Evolutionary conservation across 176 grass and related monocot genomes (phyloP), one percentile per base, ranked within the genome.

Genomic region (Zoysia japonica): DNA sequence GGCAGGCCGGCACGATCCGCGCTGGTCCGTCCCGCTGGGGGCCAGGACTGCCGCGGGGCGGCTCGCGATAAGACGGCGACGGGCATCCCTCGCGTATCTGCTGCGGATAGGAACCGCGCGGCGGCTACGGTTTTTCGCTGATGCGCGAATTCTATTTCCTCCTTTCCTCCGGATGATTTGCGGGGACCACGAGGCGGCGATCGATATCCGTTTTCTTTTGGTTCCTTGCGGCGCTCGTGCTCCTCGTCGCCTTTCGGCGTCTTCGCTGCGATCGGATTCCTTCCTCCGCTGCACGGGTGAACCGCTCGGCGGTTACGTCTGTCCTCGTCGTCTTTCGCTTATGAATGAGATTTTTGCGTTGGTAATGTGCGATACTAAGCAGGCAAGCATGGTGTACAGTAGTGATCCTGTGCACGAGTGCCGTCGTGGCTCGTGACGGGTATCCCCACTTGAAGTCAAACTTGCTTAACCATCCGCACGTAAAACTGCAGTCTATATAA

Each of bases 41-140:
- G 48, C 39, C 15, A 40, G 55, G 59, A 60, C 15, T 45, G 8
- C 15, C 28, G 28, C 28, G 28, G 28, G 28, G 63, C 54, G 80
- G 62, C 61, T 79, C 45, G 70, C 81, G 73, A 86, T 89, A 86
- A 86, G 87, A 86, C 43, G 59, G 52, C 45, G 83, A 89, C 81
- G 69, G 46, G 64, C 85, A 78, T 85, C 67, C 84, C 54, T 0
- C 19, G 28, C 62, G 76, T 28, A 88, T 88, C 86, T 35, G 82
- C 55, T 64, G 43, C 63, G 59, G 87, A 85, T 47, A 47, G 61
- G 20, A 69, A 68, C 38, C 59, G 15, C 7, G 36, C 51, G 59
- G 19, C 63, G 51, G 81, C 59, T 79, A 62, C 15, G n/a, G 16
- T 28, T 77, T 47, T 5, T 11, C 28, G 15, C 1, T 19, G 1